Base-by-base conservation (phyloP, 257 asterid species). In the Penstemon davidsonii region DNA sequence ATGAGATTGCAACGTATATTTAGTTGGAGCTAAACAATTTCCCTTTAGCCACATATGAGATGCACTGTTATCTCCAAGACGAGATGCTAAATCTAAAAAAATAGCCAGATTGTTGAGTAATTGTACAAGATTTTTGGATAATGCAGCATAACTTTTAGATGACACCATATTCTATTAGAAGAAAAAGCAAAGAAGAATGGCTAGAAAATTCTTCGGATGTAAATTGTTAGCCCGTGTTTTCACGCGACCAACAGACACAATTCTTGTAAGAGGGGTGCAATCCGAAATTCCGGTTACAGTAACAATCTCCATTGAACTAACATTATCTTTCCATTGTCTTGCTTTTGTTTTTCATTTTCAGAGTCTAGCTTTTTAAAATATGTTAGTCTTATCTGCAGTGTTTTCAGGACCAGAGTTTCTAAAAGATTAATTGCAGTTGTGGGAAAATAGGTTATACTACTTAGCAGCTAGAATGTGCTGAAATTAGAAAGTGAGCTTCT, bases 101-200 rank as follows among this genome's bases (percentile, higher is more conserved):
- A 9, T 55, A 60, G 18, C 15, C 18, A 33, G 47, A 49, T 51
- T 49, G 66, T n/a, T 39, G 63, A 50, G 52, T 47, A 69, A 50
- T 60, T 18, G 4, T 1, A 67, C 73, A 66, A 54, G 60, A 41
- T 41, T n/a, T 67, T 43, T 38, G 42, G 58, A 66, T 74, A 69
- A 65, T 50, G 60, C 62, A 69, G 45, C 66, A 72, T 39, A 79
- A 56, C 44, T 66, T 47, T 52, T 19, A 12, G 65, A 66, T 43
- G 36, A 62, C 55, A 57, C 64, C n/a, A 54, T 45, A 25, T 42
- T 58, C 54, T 42, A 40, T 8, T 36, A 64, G 45, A 69, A 68
- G 71, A 61, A 54, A 51, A 45, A 72, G 39, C 52, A 45, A 55
- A 57, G 41, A 58, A 58, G 13, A 60, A 60, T 38, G 25, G 53